A percentile compares a stretch with the other conserved stretches of the same genome.
Evolutionary conservation across 352 stramenopile species (phyloP).

Genomic region (Peronospora belbahrii): DNA sequence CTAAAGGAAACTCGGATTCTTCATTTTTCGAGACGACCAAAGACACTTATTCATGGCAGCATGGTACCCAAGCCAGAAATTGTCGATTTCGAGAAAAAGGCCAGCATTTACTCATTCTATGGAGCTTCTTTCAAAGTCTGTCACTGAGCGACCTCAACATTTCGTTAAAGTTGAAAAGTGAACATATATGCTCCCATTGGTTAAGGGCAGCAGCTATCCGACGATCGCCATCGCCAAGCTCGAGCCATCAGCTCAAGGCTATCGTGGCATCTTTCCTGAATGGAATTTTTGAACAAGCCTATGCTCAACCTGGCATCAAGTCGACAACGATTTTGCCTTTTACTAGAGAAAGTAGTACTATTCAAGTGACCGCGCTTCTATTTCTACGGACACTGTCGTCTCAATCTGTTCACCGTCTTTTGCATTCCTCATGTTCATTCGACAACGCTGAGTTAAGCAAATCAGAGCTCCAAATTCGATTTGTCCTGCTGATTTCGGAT

Average conservation of each 20-base stretch:
- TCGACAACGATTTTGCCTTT: background rate
- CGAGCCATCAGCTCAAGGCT: background rate
- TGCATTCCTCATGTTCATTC: background rate
- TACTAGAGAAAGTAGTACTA: background rate
- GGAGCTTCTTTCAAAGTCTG: slow-evolving; percentile 6
- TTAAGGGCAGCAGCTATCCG: slow-evolving; percentile 3
- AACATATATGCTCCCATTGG: slow-evolving; percentile 5
- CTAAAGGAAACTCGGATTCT: background rate
- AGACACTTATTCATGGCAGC: slow-evolving; percentile 9
- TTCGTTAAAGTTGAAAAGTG: background rate
- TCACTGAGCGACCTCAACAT: slow-evolving; percentile 3
- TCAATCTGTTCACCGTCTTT: background rate
- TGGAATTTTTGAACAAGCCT: slow-evolving; percentile 1
- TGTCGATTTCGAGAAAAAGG: slow-evolving; percentile 12
- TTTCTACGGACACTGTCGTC: slow-evolving; percentile 13
- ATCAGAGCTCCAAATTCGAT: slow-evolving; percentile 3
- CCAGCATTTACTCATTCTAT: slow-evolving; percentile 16
- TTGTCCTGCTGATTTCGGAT: slow-evolving; percentile 11
- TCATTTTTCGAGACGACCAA: background rate
- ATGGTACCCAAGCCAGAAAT: background rate
- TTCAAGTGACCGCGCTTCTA: slow-evolving; percentile 5
- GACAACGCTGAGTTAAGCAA: background rate
- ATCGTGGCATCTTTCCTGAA: slow-evolving; percentile 4
- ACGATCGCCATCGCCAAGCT: background rate
- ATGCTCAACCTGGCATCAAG: background rate